Conservation (phyloP, 768 basidiomycete genomes). For the Amanita pseudoporphyria region DNA sequence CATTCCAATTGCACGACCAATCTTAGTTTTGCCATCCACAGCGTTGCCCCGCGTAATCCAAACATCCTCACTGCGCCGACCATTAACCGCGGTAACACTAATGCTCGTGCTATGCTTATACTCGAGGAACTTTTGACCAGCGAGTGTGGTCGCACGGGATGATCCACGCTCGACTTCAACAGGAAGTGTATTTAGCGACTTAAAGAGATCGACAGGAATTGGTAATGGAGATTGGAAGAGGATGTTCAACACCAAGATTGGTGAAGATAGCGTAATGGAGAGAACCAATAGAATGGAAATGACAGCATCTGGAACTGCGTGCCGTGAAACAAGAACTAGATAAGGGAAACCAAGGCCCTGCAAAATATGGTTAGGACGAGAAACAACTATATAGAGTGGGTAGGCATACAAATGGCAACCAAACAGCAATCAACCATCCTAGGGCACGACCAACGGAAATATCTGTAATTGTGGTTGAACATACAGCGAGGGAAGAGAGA, state of each 20-base stretch:
- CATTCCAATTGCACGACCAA: constrained; percentile 55
- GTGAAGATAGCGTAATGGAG: constrained; percentile 60
- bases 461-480: constrained; percentile 39
- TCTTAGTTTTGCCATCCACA: constrained; percentile 51
- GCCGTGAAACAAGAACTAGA: constrained; percentile 34
- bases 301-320: constrained; percentile 24
- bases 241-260: constrained; percentile 53
- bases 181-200: constrained; percentile 13
- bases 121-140: constrained; percentile 37
- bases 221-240: constrained; percentile 53
- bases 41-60: constrained; percentile 71
- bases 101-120: constrained; percentile 57
- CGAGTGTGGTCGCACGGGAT: constrained; percentile 32
- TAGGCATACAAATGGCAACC: constrained; percentile 56
- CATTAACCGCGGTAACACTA: constrained; percentile 60
- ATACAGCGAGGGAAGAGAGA: constrained; percentile 32
- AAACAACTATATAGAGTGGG: not conserved
- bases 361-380: constrained; percentile 1
- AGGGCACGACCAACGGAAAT: constrained; percentile 44
- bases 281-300: constrained; percentile 45
- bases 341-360: constrained; percentile 61
- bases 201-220: constrained; percentile 58
- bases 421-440: constrained; percentile 59
- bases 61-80: constrained; percentile 62
- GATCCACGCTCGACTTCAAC: constrained; percentile 21